A percentile compares a stretch with the other conserved stretches of the same genome.
phyloP scores from a whole-genome alignment of 2,329 filamentous ascomycete genomes.

The Aspergillus costaricaensis region DNA sequence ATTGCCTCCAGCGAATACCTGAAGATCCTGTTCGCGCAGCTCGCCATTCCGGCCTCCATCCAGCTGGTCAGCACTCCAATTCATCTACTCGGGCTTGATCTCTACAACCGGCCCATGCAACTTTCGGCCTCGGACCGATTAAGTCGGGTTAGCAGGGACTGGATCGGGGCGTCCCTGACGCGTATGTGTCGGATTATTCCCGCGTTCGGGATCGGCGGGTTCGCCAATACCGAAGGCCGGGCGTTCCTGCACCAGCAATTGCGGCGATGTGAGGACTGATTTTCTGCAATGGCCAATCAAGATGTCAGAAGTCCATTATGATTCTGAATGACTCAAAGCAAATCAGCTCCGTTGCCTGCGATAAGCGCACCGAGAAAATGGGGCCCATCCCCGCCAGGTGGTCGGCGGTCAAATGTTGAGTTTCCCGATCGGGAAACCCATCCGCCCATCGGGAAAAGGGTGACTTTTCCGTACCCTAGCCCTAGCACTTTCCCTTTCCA shows the following conservation, averaged over 20 bases:
- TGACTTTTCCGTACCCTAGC: neutral
- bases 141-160: constrained; percentile 68
- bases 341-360: too few species aligned
- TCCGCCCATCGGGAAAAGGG: neutral
- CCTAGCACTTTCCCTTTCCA: neutral
- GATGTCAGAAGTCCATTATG: too few species aligned
- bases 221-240: constrained; percentile 66
- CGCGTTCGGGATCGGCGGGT: constrained; percentile 83
- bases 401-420: neutral
- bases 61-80: constrained; percentile 79
- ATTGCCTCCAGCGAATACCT: constrained; percentile 22
- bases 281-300: neutral
- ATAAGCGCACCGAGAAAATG: too few species aligned
- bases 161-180: constrained; percentile 70
- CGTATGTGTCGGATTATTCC: constrained; percentile 81
- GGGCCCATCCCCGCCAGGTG: neutral
- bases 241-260: constrained; percentile 33
- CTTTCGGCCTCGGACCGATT: constrained; percentile 59
- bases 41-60: constrained; percentile 72
- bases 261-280: constrained; percentile 2
- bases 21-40: constrained; percentile 58
- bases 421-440: neutral
- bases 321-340: too few species aligned
- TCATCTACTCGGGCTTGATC: constrained; percentile 77
- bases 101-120: constrained; percentile 69